phyloP scores from a whole-genome alignment of 225 moss, liverwort and hornwort species.

The Antitrichia curtipendula region DNA sequence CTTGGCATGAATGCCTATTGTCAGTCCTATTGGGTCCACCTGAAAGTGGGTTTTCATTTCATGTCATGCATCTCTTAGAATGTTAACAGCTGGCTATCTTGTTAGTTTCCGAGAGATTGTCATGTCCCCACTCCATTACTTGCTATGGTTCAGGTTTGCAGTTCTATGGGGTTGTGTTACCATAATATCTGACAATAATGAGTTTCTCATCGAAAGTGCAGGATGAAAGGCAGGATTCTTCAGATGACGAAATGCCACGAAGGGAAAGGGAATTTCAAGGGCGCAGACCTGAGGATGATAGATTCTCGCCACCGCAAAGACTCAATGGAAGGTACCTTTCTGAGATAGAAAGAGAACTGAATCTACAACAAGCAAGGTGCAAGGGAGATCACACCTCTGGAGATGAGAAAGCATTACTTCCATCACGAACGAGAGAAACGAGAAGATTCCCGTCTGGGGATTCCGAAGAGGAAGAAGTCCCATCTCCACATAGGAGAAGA shows the following conservation, averaged over 20 bases:
- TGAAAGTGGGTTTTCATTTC: neutral
- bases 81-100: neutral
- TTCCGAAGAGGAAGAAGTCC: neutral
- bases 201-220: neutral
- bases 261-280: neutral
- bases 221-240: constrained; percentile 41
- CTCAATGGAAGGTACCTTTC: neutral
- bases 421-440: constrained; percentile 1
- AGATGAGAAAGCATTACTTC: constrained; percentile 3
- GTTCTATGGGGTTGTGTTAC: neutral
- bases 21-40: neutral
- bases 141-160: neutral
- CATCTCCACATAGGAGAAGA: neutral
- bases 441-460: constrained; percentile 1
- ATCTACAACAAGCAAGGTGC: neutral
- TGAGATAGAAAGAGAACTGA: neutral
- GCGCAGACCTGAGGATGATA: neutral
- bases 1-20: neutral
- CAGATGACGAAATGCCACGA: constrained; percentile 13
- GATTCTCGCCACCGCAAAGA: constrained; percentile 6
- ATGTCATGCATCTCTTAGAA: neutral
- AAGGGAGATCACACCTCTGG: constrained; percentile 1
- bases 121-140: neutral
- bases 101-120: neutral
- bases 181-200: neutral